Conservation (phyloP, 148 eudicot genomes). For the Beta vulgaris region DNA sequence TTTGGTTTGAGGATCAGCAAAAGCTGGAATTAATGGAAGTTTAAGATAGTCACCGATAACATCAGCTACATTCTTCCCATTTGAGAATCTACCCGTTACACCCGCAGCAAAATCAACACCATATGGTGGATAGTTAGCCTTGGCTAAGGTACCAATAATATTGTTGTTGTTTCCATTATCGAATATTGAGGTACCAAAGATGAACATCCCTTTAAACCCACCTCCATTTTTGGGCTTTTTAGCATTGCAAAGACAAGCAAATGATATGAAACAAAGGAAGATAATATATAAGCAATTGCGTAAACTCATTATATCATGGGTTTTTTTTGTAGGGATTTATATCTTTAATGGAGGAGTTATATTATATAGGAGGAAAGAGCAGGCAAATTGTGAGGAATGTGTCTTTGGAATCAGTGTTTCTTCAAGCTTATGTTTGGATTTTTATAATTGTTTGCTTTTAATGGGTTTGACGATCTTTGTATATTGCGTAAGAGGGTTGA, state of each 20-base stretch:
- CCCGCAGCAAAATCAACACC: constrained; percentile 31
- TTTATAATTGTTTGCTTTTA: too few species aligned
- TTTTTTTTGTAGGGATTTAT: not conserved
- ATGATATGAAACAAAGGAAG: not conserved
- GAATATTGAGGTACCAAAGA: constrained; percentile 39
- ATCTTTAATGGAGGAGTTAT: not conserved
- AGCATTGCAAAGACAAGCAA: constrained; percentile 4
- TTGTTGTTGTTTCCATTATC: constrained; percentile 44
- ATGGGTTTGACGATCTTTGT: too few species aligned
- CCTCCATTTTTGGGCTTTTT: not conserved
- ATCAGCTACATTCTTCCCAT: constrained; percentile 38
- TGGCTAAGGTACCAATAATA: not conserved
- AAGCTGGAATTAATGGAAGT: constrained; percentile 29
- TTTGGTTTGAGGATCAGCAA: constrained; percentile 25
- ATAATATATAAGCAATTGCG: not conserved
- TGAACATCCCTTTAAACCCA: constrained; percentile 31
- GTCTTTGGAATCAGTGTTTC: too few species aligned
- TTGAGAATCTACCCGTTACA: constrained; percentile 32
- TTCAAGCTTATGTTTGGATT: too few species aligned
- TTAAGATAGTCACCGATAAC: constrained; percentile 18
- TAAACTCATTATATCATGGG: not conserved
- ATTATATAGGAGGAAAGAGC: not conserved
- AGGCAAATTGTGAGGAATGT: too few species aligned
- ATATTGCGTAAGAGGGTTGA: too few species aligned
- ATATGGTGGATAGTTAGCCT: constrained; percentile 36